phyloP scores from a whole-genome alignment of 2,329 filamentous ascomycete genomes.

The Talaromyces sp. region DNA sequence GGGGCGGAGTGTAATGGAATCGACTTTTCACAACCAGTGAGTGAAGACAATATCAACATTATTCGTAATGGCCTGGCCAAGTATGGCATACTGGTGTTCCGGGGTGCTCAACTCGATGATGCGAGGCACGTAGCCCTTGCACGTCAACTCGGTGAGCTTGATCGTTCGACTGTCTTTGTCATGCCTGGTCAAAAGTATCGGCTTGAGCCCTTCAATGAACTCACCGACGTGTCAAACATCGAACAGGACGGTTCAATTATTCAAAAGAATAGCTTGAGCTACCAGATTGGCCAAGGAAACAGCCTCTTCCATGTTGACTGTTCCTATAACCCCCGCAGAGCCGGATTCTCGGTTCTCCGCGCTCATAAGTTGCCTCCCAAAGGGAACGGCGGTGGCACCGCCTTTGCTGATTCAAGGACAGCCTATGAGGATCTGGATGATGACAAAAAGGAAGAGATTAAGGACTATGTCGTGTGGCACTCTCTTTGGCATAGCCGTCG shows the following conservation, averaged over 20 bases:
- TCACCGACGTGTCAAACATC: slow-evolving; percentile 57
- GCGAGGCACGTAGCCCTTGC: slow-evolving; percentile 49
- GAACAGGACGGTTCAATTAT: slow-evolving; percentile 42
- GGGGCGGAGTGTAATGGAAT: slow-evolving; percentile 3
- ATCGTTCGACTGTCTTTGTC: slow-evolving; percentile 27
- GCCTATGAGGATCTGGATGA: slow-evolving; percentile 46
- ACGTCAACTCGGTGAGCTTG: slow-evolving; percentile 49
- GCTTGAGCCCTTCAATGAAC: slow-evolving; percentile 36
- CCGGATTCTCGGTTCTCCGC: slow-evolving; percentile 49
- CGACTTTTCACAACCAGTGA: slow-evolving; percentile 4
- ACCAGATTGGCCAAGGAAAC: slow-evolving; percentile 37
- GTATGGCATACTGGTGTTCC: slow-evolving; percentile 53
- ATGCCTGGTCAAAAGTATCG: slow-evolving; percentile 1
- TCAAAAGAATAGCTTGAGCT: slow-evolving; percentile 1
- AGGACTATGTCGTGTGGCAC: slow-evolving; percentile 47
- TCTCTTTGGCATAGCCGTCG: slow-evolving; percentile 50
- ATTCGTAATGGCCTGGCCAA: slow-evolving; percentile 20
- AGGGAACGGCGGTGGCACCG: slow-evolving; percentile 46
- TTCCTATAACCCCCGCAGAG: slow-evolving; percentile 52
- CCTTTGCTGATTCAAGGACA: slow-evolving; percentile 51
- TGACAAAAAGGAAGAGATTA: slow-evolving; percentile 32
- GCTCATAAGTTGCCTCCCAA: slow-evolving; percentile 48
- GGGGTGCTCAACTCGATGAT: slow-evolving; percentile 48
- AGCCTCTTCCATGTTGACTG: slow-evolving; percentile 52
- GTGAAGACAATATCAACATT: background rate